Base-by-base conservation (phyloP, 2,329 filamentous ascomycete species). In the Diplodia sapinea region DNA sequence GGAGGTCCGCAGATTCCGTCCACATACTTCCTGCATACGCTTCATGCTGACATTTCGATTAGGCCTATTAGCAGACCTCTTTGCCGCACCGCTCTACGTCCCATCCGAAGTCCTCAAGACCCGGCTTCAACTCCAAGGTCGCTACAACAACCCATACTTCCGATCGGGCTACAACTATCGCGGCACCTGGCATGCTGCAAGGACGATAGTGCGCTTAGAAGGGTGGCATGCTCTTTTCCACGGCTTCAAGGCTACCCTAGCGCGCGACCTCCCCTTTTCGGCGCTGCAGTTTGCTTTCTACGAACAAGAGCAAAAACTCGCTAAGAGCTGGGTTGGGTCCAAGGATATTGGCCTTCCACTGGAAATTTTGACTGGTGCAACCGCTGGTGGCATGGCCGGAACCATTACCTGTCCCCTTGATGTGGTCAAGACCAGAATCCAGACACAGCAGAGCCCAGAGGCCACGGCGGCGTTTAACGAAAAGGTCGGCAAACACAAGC, bases 31-130 rank as follows among this genome's bases (percentile, higher is more conserved):
- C 12, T 20, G 26, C 8, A 36, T 23, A 9, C n/a, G 4, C 13
- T 51, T 15, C 31, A 13, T 50, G 33, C 56, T 62, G 13, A 68
- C 23, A 11, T 31, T 15, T 20, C 7, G 23, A 29, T 38, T 70
- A 94, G 92, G 94, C n/a, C 94, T 98, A 73, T 78, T 97, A 69
- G 95, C 94, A 69, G 95, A 99, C 76, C 85, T 97, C 26, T 94
- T 92, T 54, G 94, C 95, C 1, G 97, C 93, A 0, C 85, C 97
- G 69, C 87, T 97, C 69, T 99, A 99, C 76, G 96, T 99, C 4
- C 96, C 95, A 4, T 97, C 94, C 13, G 96, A 99, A 80, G 95
- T 99, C 5, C 86, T 99, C 72, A 99, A 99, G 80, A 99, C 95
- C n/a, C 89, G 95, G 29, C 83, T 98, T 59, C 95, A 99, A 77